Percentiles rank a stretch among this genome's conserved stretches.
Conservation (phyloP, 495 filamentous ascomycete species). For the Pyrenula massariospora region DNA sequence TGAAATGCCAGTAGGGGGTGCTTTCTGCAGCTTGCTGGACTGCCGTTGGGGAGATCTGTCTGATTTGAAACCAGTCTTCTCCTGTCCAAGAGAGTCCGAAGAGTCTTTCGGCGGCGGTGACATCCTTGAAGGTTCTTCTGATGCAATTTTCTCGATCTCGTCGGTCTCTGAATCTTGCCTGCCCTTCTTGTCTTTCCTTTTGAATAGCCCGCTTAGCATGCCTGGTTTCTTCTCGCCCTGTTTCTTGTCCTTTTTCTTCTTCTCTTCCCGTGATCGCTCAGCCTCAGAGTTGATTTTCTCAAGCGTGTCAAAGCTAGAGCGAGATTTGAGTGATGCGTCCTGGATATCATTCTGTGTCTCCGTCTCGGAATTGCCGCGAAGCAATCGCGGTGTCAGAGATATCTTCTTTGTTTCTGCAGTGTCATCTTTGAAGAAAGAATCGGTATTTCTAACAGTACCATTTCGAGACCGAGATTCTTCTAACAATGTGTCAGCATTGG, state of each 20-base stretch:
- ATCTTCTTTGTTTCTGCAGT: slow-evolving; percentile 94
- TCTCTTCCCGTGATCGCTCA: slow-evolving; percentile 27
- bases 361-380: slow-evolving; percentile 59
- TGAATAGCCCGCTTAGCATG: slow-evolving; percentile 91
- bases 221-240: slow-evolving; percentile 86
- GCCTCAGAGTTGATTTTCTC: slow-evolving; percentile 16
- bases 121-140: slow-evolving; percentile 37
- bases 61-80: slow-evolving; percentile 21
- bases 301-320: slow-evolving; percentile 43
- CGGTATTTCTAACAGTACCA: slow-evolving; percentile 75
- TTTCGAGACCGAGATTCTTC: slow-evolving; percentile 62
- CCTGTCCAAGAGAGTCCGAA: slow-evolving; percentile 27
- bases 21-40: slow-evolving; percentile 67
- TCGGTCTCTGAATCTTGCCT: slow-evolving; percentile 62
- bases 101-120: slow-evolving; percentile 42
- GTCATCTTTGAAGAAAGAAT: slow-evolving; percentile 96
- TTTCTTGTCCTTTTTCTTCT: slow-evolving; percentile 66
- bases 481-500: slow-evolving; percentile 9
- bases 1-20: slow-evolving; percentile 40
- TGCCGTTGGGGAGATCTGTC: slow-evolving; percentile 37
- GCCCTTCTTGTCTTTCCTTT: slow-evolving; percentile 80
- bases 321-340: slow-evolving; percentile 40
- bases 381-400: slow-evolving; percentile 86
- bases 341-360: slow-evolving; percentile 39
- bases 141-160: slow-evolving; percentile 42